Evolutionary conservation across 352 stramenopile species (phyloP).

Genomic region (Blastocystis sp.): DNA sequence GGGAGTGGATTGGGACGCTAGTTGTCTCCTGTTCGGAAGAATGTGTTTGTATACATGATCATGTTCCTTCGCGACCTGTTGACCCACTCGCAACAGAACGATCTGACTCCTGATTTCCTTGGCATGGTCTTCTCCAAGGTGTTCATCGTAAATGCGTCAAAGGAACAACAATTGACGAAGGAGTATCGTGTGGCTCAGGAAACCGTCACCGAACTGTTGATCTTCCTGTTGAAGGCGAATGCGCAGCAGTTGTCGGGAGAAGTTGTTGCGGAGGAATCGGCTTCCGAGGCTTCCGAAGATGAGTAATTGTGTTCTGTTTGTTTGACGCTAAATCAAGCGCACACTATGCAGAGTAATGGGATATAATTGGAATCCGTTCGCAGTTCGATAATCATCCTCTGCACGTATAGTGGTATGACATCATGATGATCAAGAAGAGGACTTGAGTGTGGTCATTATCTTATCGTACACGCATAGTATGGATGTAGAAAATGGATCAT

Average conservation of each 20-base stretch:
- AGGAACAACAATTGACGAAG: not conserved
- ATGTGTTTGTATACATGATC: constrained; percentile 34
- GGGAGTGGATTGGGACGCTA: not conserved
- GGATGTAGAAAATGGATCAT: not conserved
- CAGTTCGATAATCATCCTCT: not conserved
- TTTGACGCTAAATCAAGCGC: no score
- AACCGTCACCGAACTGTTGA: not conserved
- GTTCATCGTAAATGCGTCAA: constrained; percentile 1
- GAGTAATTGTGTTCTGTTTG: no score
- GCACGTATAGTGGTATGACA: not conserved
- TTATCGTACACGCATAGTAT: not conserved
- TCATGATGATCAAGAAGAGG: not conserved
- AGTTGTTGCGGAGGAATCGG: not conserved
- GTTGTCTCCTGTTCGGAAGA: not conserved
- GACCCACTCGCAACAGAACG: not conserved
- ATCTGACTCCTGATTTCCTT: constrained; percentile 26
- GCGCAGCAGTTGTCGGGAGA: not conserved
- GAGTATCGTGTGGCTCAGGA: not conserved
- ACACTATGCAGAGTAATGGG: no score
- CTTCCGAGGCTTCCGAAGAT: not conserved
- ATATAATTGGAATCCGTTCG: not conserved
- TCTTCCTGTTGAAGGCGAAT: not conserved
- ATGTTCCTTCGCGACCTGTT: constrained; percentile 7
- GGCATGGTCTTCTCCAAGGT: not conserved
- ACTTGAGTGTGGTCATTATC: not conserved